Base-by-base conservation (phyloP, 176 grass and related monocot genomes). In the Raddia distichophylla region DNA sequence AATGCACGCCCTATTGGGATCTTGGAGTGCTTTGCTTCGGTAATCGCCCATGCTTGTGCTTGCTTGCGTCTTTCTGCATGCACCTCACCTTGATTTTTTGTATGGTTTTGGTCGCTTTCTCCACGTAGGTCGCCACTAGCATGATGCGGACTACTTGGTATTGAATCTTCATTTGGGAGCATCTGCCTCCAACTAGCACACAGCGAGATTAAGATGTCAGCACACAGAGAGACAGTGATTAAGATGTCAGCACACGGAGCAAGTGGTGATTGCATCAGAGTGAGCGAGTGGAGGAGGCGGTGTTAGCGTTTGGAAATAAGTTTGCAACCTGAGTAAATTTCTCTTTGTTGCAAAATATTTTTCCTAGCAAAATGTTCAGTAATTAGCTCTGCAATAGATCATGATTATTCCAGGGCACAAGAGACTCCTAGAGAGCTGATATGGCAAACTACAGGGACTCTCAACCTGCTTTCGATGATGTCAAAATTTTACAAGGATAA, bases 41-140 rank as follows among this genome's bases (percentile, higher is more conserved):
- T 11, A 53, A 53, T 12, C 22, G 3, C 7, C 47, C 13, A 40
- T 40, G 4, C 37, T 40, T 40, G 4, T 11, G 40, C 78, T 48
- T 51, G 53, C 33, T 72, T 79, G 32, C 67, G 57, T 72, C 74
- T 49, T 10, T 7, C 14, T 10, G 45, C 57, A 64, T 7, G 81
- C 49, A 57, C 70, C 19, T 76, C 22, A 7, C 33, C 61, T n/a
- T 7, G 14, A 20, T 1, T 77, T 81, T 64, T 64, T 71, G 32
- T 81, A 67, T 55, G 64, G 59, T 82, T 86, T 77, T 60, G 44
- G 78, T 90, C 34, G 42, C 66, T n/a, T n/a, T 90, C 78, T 73
- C 83, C 78, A 77, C 67, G 73, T 86, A 82, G 77, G 51, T 59
- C 0, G 17, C 72, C 78, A 82, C 57, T 43, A 61, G 34, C 62